Evolutionary conservation across 257 asterid genomes (phyloP).

Genomic region (Lavandula angustifolia): DNA sequence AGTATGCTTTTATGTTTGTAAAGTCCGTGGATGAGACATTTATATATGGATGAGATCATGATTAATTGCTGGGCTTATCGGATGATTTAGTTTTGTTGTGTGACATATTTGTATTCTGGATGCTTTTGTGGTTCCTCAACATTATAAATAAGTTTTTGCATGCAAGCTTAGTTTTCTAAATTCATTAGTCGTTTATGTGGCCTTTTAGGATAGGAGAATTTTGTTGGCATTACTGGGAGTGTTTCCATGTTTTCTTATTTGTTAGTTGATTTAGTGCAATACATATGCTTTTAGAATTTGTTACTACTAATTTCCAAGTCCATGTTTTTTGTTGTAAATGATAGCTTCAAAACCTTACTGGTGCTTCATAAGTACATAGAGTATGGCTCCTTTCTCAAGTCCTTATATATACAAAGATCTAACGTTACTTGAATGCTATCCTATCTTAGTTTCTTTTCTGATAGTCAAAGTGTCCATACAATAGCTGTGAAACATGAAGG

Average conservation of each 20-base stretch:
- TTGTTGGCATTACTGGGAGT: neutral
- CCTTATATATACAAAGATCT: neutral
- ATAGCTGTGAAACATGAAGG: slow-evolving; percentile 16
- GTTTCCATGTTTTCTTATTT: slow-evolving; percentile 20
- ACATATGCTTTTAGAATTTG: neutral
- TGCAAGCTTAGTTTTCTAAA: slow-evolving; percentile 17
- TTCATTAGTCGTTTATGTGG: slow-evolving; percentile 12
- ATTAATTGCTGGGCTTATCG: slow-evolving; percentile 7
- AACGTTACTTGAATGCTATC: slow-evolving; percentile 4
- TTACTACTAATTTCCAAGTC: neutral
- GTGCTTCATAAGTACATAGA: slow-evolving; percentile 3
- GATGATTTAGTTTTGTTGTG: neutral
- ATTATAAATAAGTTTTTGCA: neutral
- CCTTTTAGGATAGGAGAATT: slow-evolving; percentile 12
- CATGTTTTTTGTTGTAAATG: neutral
- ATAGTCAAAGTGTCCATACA: slow-evolving; percentile 7
- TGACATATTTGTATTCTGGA: neutral
- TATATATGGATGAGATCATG: neutral
- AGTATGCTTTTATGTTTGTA: slow-evolving; percentile 18
- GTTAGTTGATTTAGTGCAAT: slow-evolving; percentile 5
- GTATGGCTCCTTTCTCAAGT: slow-evolving; percentile 18
- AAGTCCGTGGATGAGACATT: slow-evolving; percentile 23
- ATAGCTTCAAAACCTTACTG: slow-evolving; percentile 21
- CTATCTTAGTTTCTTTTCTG: neutral
- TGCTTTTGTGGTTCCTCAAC: slow-evolving; percentile 15